Evolutionary conservation across 805 yeast species (phyloP).

Genomic region (Myxozyma geophila): DNA sequence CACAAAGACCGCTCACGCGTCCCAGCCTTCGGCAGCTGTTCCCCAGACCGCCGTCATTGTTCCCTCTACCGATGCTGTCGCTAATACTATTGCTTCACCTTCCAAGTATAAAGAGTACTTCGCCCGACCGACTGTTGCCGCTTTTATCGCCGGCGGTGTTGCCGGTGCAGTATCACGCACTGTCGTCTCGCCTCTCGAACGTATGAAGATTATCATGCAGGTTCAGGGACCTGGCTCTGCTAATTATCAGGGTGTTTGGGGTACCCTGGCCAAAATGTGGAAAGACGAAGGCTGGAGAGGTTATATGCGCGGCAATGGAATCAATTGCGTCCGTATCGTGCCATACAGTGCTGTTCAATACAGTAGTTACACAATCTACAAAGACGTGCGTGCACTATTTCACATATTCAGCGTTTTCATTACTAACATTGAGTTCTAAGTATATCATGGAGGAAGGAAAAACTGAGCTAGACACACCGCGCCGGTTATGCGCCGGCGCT

Average conservation of each 20-base stretch:
- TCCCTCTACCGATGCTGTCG: not conserved
- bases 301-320: constrained; percentile 84
- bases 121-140: constrained; percentile 55
- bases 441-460: constrained; percentile 32
- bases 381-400: constrained; percentile 53
- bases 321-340: constrained; percentile 85
- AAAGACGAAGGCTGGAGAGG: constrained; percentile 92
- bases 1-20: constrained; percentile 4
- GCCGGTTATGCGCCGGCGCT: constrained; percentile 77
- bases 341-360: constrained; percentile 97
- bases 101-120: constrained; percentile 15
- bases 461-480: constrained; percentile 53
- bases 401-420: constrained; percentile 11
- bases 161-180: constrained; percentile 97
- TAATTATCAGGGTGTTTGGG: constrained; percentile 67
- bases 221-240: constrained; percentile 67
- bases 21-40: not conserved
- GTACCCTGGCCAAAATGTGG: constrained; percentile 79
- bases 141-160: constrained; percentile 92
- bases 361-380: constrained; percentile 68
- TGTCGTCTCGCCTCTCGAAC: constrained; percentile 90
- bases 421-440: constrained; percentile 2
- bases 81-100: not conserved
- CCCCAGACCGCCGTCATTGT: not conserved
- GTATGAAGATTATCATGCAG: constrained; percentile 90